These are phyloP conservation scores for Diatrype stigma DNA, from an alignment of 2,329 filamentous ascomycete genomes.

Conservation along the genomic window DNA sequence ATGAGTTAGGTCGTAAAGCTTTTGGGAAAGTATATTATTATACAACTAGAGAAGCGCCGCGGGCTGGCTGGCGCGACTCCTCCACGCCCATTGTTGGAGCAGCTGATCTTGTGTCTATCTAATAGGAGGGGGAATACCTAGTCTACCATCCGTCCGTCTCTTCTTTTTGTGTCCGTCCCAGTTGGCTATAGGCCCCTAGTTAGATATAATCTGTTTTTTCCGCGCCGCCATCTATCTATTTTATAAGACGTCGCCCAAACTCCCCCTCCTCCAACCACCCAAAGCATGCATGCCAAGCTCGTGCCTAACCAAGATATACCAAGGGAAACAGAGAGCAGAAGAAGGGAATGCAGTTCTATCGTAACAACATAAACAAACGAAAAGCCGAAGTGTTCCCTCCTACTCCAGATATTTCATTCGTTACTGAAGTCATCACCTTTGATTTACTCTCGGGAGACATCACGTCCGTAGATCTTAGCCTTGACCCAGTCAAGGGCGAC, in stretches of 20 bases:
- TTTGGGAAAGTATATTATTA: not conserved
- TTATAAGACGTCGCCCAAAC: not conserved
- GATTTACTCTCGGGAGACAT: constrained; percentile 86
- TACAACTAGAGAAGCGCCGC: not conserved
- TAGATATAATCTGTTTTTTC: too few relatives aligned
- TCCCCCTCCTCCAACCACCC: not conserved
- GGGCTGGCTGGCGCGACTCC: not conserved
- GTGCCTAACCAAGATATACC: not conserved
- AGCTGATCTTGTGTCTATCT: not conserved
- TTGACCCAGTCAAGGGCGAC: constrained; percentile 95
- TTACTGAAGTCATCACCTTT: constrained; percentile 6
- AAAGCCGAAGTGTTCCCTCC: not conserved
- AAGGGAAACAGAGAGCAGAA: not conserved
- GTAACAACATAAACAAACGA: not conserved
- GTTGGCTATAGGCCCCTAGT: too few relatives aligned
- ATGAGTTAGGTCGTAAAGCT: not conserved
- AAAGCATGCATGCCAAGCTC: not conserved
- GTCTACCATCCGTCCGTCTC: not conserved
- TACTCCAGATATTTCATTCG: not conserved
- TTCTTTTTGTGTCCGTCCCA: not conserved
- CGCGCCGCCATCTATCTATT: too few relatives aligned
- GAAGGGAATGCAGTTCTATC: not conserved
- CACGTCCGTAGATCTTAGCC: constrained; percentile 92
- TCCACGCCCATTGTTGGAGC: not conserved
- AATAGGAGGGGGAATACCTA: not conserved